Evolutionary conservation across 2,329 filamentous ascomycete genomes (phyloP), one percentile per base, ranked within the genome.

Genomic region (Didymella sp.): DNA sequence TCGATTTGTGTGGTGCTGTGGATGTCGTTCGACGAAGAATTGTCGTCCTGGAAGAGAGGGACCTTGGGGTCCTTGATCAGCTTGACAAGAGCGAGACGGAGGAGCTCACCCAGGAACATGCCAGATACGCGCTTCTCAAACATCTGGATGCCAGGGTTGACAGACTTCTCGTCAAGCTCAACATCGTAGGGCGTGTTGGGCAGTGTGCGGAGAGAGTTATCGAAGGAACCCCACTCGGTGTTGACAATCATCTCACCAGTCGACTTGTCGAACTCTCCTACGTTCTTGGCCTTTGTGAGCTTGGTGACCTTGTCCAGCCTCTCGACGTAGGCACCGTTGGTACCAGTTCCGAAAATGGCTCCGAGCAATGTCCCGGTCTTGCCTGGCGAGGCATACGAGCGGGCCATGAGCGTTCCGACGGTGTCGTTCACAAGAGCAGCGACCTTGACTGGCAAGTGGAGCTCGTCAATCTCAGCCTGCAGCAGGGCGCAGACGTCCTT

Each of bases 101-200:
- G 84, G 61, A 98, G 93, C 77, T 99, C 95, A 51, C 95, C 95
- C 45, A 99, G 78, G 80, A 98, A 99, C 94, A 99, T 98, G 75
- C 95, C 95, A 0, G 92, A 96, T 15, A 99, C 89, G 44, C 94
- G 90, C 84, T 99, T 99, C 81, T 99, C 95, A 73, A 98, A 99
- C 91, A 98, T 96, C 74, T 99, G 95, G 60, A 96, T 87, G 24
- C 95, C 95, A 0, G 93, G 94, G 77, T 99, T 98, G 67, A 91
- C 87, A 63, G 89, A 95, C 58, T 89, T 86, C 54, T 81, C 80
- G 76, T 99, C 94, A 22, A 99, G 83, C 55, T 87, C 84, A 46
- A 82, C 79, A 73, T 99, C 95, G 79, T 92, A 98, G 0, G 86
- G 80, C 0, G 94, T 98, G 69, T 87, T 89, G 42, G 94, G 95